phyloP scores from a whole-genome alignment of 257 asterid species.

The Asclepias syriaca region DNA sequence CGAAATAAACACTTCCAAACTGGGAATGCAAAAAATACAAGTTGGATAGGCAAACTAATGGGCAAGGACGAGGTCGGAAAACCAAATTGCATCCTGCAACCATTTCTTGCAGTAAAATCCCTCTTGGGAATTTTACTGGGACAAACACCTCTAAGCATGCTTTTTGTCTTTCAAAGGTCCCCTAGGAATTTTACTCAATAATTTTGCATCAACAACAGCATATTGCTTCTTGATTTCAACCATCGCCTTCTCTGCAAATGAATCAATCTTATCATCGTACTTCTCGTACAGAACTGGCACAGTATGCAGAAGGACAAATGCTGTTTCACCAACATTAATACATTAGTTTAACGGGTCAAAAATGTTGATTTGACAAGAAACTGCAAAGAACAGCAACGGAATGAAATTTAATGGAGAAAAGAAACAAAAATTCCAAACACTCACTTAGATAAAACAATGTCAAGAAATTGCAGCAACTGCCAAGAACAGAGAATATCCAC shows the following conservation, averaged over 20 bases:
- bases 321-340: conserved; percentile 29
- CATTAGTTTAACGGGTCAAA: background rate
- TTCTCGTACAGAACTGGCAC: conserved; percentile 82
- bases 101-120: background rate
- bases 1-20: background rate
- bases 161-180: conserved; percentile 64
- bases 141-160: conserved; percentile 29
- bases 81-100: background rate
- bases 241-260: conserved; percentile 62
- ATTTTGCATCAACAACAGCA: conserved; percentile 61
- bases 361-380: background rate
- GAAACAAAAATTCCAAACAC: background rate
- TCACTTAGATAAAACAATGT: conserved; percentile 76
- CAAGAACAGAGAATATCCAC: conserved; percentile 74
- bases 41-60: background rate
- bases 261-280: conserved; percentile 73
- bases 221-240: conserved; percentile 65
- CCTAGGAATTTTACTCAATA: conserved; percentile 66
- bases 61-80: background rate
- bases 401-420: background rate
- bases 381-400: too few relatives aligned
- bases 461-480: conserved; percentile 81
- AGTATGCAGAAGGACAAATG: conserved; percentile 63
- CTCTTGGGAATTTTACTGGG: background rate
- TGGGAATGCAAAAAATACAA: background rate